These are phyloP conservation scores for Bryum argenteum DNA, from an alignment of 225 moss, liverwort and hornwort genomes.

Conservation along the genomic window DNA sequence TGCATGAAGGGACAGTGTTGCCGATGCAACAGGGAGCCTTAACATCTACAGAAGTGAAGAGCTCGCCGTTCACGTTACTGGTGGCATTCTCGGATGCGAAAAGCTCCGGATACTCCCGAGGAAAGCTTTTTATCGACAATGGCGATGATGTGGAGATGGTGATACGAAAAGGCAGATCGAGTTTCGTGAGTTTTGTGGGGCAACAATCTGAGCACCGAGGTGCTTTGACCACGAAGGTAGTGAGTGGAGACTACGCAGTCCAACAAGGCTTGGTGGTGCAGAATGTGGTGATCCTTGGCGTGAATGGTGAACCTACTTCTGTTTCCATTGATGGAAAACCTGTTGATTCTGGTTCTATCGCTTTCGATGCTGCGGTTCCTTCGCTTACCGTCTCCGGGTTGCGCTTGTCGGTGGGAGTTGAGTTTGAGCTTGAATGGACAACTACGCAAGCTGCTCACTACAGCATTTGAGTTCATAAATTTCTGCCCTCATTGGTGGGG, in stretches of 20 bases:
- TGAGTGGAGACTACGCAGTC: slow-evolving; percentile 45
- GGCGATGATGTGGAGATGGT: slow-evolving; percentile 59
- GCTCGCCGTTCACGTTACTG: slow-evolving; percentile 49
- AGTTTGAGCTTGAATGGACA: slow-evolving; percentile 49
- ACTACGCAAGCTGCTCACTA: slow-evolving; percentile 19
- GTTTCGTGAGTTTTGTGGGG: slow-evolving; percentile 39
- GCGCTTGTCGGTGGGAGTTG: slow-evolving; percentile 35
- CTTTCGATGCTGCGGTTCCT: slow-evolving; percentile 10
- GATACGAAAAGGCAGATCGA: slow-evolving; percentile 45
- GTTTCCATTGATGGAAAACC: slow-evolving; percentile 33
- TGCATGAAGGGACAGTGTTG: slow-evolving; percentile 47
- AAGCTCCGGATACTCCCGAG: slow-evolving; percentile 26
- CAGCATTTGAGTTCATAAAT: not conserved
- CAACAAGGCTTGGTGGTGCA: slow-evolving; percentile 27
- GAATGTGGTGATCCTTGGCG: slow-evolving; percentile 44
- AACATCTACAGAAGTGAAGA: slow-evolving; percentile 32
- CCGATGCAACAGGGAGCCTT: slow-evolving; percentile 48
- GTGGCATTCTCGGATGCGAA: slow-evolving; percentile 38
- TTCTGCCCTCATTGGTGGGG: not conserved
- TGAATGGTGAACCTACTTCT: slow-evolving; percentile 19
- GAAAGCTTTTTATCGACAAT: slow-evolving; percentile 52
- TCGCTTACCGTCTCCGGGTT: slow-evolving; percentile 44
- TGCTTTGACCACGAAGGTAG: slow-evolving; percentile 30
- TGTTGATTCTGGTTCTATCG: not conserved
- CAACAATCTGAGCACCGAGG: slow-evolving; percentile 37